phyloP scores from a whole-genome alignment of 164 flowering plant species.

The Vitis vinifera region ASM3070453v1 NC_081814.1:5935501-5936000 shows the following conservation, averaged over 20 bases:
- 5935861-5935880: slow-evolving; percentile 11
- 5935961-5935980: slow-evolving; percentile 4
- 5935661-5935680: slow-evolving; percentile 76
- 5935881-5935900: not conserved
- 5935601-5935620: not conserved
- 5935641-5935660: slow-evolving; percentile 54
- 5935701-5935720: slow-evolving; percentile 17
- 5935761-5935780: slow-evolving; percentile 32
- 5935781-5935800: slow-evolving; percentile 54
- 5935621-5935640: too few species aligned
- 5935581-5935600: not conserved
- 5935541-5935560: slow-evolving; percentile 55
- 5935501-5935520: slow-evolving; percentile 93
- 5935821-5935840: slow-evolving; percentile 40
- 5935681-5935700: slow-evolving; percentile 53
- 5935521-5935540: slow-evolving; percentile 89
- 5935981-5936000: slow-evolving; percentile 11
- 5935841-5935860: slow-evolving; percentile 48
- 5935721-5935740: not conserved
- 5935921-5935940: not conserved
- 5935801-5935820: slow-evolving; percentile 56
- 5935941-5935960: slow-evolving; percentile 4
- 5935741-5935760: not conserved
- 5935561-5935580: not conserved
- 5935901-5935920: not conserved